Evolutionary conservation across 805 yeast genomes (phyloP).

Genomic region (Candida namnaoensis): DNA sequence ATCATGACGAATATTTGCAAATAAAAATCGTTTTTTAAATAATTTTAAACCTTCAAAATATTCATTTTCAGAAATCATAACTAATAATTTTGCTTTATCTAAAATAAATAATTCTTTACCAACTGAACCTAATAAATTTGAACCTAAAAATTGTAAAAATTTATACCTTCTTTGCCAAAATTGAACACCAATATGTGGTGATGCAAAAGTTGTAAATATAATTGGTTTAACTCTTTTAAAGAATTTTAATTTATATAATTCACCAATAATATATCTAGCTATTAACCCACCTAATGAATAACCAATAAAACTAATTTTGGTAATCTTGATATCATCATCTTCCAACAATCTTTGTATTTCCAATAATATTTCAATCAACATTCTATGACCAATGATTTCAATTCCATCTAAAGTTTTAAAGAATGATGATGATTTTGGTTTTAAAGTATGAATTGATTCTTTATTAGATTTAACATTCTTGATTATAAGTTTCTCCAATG

Average conservation of each 20-base stretch:
- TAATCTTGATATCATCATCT: conserved; percentile 23
- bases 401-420: conserved; percentile 83
- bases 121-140: conserved; percentile 50
- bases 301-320: conserved; percentile 69
- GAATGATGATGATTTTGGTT: conserved; percentile 56
- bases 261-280: conserved; percentile 73
- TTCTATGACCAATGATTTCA: conserved; percentile 59
- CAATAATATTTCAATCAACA: conserved; percentile 53
- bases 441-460: conserved; percentile 28
- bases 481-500: conserved; percentile 32
- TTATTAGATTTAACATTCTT: conserved; percentile 31
- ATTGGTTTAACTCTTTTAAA: conserved; percentile 55
- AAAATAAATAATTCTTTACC: conserved; percentile 69
- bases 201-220: conserved; percentile 59
- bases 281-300: conserved; percentile 88
- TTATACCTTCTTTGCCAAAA: conserved; percentile 30
- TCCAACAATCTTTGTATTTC: conserved; percentile 27
- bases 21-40: conserved; percentile 48
- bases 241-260: conserved; percentile 43
- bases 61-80: conserved; percentile 25
- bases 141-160: conserved; percentile 41
- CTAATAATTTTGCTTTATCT: conserved; percentile 35
- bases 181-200: conserved; percentile 66
- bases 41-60: conserved; percentile 45
- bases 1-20: conserved; percentile 77